Conservation (phyloP, 805 yeast species). For the Teunomyces aglyptinius region DNA sequence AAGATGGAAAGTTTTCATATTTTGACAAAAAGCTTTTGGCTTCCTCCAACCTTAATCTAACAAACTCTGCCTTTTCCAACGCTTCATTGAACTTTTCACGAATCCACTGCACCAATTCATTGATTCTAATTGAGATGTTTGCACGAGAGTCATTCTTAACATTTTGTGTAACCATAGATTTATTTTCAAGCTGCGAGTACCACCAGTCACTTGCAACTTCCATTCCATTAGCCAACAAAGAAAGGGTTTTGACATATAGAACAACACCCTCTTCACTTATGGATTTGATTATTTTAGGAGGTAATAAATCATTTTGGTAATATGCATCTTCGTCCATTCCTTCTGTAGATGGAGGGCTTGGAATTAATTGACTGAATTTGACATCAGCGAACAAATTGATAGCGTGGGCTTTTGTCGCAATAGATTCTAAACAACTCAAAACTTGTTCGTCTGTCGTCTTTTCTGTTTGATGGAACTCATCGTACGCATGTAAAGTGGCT, state of each 20-base stretch:
- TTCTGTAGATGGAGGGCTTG: constrained; percentile 59
- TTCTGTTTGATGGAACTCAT: constrained; percentile 16
- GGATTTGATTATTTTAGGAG: constrained; percentile 53
- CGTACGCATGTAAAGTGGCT: constrained; percentile 14
- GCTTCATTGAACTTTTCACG: constrained; percentile 86
- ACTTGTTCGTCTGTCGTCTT: constrained; percentile 37
- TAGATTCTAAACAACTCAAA: constrained; percentile 55
- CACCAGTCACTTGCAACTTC: constrained; percentile 87
- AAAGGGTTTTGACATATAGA: constrained; percentile 78
- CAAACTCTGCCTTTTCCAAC: constrained; percentile 82
- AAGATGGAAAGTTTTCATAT: constrained; percentile 2
- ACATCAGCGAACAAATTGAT: constrained; percentile 87
- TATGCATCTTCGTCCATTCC: constrained; percentile 35
- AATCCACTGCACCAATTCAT: constrained; percentile 85
- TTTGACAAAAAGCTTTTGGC: constrained; percentile 21
- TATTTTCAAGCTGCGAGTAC: constrained; percentile 43
- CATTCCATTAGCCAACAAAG: constrained; percentile 85
- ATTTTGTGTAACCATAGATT: constrained; percentile 4
- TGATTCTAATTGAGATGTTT: constrained; percentile 42
- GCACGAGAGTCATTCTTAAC: constrained; percentile 18
- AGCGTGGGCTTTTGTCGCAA: constrained; percentile 90
- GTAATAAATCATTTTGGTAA: constrained; percentile 45
- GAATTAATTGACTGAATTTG: constrained; percentile 80
- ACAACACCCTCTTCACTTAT: constrained; percentile 85
- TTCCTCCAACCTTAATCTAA: constrained; percentile 55